Base-by-base conservation (phyloP, 1,284 basidiomycete genomes). In the Trichosporon asahii region DNA sequence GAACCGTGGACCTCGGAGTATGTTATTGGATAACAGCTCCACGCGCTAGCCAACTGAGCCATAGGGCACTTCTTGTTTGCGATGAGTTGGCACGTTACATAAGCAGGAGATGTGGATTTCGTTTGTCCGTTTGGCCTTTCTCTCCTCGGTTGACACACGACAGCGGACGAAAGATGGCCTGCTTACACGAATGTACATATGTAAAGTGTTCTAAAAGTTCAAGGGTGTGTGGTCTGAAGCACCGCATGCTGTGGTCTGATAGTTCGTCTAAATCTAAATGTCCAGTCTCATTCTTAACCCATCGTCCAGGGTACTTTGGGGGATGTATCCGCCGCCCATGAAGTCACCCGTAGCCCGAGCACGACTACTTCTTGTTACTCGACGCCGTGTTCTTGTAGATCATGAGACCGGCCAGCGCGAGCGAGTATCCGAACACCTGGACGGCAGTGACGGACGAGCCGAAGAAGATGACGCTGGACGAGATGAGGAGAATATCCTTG, bases 401-500 rank as follows among this genome's bases (percentile, higher is more conserved):
- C 65, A 81, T 71, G 63, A 81, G 69, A 4, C 80, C 79, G 0
- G 72, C 57, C 23, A 81, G 69, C 25, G 80, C 80, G 49, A 81
- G 72, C 23, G 71, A 68, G 68, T 81, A 81, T 2, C 79, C 89
- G 77, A 97, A 86, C 40, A 96, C 86, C 82, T 98, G 95, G 21
- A 95, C 82, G 0, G 89, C 88, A 8, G 93, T 93, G 76, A 98
- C 89, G 9, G 84, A 81, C 61, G 88, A 88, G 60, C 91, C 90
- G 76, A 95, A 94, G 74, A 98, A 85, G 69, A 93, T 82, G 65
- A 94, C 93, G 12, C 91, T 92, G 65, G 93, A 93, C 1, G 89
- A 86, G 83, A 98, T 94, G 72, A 98, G 89, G 9, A 98, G 87
- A 74, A 98, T 98, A 82, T 98, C 95, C 88, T 93, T 93, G 86